Evolutionary conservation across 1,284 basidiomycete species (phyloP), one percentile per base, ranked within the genome.

Genomic region (Volvariella surrecta): DNA sequence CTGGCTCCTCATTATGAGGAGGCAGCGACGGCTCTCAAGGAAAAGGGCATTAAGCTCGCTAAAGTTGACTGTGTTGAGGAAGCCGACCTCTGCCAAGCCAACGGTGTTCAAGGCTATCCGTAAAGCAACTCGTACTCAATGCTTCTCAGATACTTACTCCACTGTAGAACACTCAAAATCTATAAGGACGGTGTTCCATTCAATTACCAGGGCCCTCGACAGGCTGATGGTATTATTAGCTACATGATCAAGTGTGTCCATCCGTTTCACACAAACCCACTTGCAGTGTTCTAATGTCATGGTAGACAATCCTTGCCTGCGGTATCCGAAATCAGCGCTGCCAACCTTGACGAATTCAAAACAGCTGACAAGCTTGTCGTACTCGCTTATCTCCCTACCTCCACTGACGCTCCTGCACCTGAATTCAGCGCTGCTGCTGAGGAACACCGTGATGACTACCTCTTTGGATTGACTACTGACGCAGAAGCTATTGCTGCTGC

Each of bases 41-140:
- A 85, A 51, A 85, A 81, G 61, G 72, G 73, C 62, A 92, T 99
- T 70, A 89, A 89, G 66, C 69, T 99, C 44, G 94, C 93, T 53
- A 97, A 99, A 66, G 91, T 93, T 47, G 92, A 96, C 71, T 97
- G 92, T 65, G 92, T 94, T 40, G 88, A 89, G 50, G 71, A 94
- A 55, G 78, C 83, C 17, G 88, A 92, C 45, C 74, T 96, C 37
- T 97, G 93, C 68, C 81, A 86, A 58, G 58, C 76, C 45, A 82
- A 93, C 50, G 89, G 82, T 38, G 77, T 99, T 41, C 78, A 82
- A 58, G 95, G 96, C 32, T 97, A 96, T 68, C 93, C 93, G 89
- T 92, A 57, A 54, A 87, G 71, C 21, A 21, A 17, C 18, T 43
- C n/a, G 17, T 32, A 21, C 21, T 31, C 15, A 32, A 20, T n/a